These are phyloP conservation scores for Macrolepiota albuminosa DNA, from an alignment of 768 basidiomycete species.

Conservation along the genomic window DNA sequence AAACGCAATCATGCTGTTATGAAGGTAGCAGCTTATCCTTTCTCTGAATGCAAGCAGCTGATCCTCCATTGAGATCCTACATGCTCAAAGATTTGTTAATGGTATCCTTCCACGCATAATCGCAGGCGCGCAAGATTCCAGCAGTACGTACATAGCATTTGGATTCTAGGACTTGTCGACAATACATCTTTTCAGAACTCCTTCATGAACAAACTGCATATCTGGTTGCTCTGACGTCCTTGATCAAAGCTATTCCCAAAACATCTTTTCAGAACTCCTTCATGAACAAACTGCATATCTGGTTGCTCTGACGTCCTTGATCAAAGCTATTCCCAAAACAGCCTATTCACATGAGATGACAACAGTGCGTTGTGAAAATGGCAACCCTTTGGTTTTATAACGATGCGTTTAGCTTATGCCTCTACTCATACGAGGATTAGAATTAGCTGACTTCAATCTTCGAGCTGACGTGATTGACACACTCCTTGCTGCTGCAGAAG, in stretches of 20 bases:
- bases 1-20: slow-evolving; percentile 77
- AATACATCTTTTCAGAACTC: slow-evolving; percentile 6
- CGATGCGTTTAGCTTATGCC: slow-evolving; percentile 67
- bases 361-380: slow-evolving; percentile 30
- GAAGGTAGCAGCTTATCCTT: slow-evolving; percentile 46
- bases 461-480: slow-evolving; percentile 79
- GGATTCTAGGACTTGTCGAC: neutral
- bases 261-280: slow-evolving; percentile 14
- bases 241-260: slow-evolving; percentile 79
- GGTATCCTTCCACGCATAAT: slow-evolving; percentile 72
- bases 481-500: slow-evolving; percentile 64
- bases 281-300: slow-evolving; percentile 64
- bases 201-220: slow-evolving; percentile 55
- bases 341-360: slow-evolving; percentile 69
- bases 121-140: slow-evolving; percentile 50
- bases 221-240: slow-evolving; percentile 77
- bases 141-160: slow-evolving; percentile 36
- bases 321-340: slow-evolving; percentile 74
- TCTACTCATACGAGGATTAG: slow-evolving; percentile 78
- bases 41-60: neutral
- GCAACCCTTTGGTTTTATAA: neutral
- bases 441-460: slow-evolving; percentile 68
- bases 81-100: slow-evolving; percentile 73
- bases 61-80: slow-evolving; percentile 48
- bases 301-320: slow-evolving; percentile 76